Base-by-base conservation (phyloP, 176 grass and related monocot species). In the Tuctoria greenei region DNA sequence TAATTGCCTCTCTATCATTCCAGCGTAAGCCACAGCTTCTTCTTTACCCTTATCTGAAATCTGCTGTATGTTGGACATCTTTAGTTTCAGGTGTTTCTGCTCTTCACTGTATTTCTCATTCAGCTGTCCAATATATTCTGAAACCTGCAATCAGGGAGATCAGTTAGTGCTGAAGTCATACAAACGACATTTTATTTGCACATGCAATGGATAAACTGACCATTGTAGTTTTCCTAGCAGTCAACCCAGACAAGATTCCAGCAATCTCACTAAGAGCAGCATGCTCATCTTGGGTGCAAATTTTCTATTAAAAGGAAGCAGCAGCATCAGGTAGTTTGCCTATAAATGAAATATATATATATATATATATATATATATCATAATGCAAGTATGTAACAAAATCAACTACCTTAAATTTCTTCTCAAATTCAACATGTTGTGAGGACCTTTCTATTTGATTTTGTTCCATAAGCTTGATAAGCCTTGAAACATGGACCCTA, bases 331-430 rank as follows among this genome's bases (percentile, higher is more conserved):
- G 8, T n/a, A 54, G 34, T 55, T 61, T 36, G 15, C 21, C 38
- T 25, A 72, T 56, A 52, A 61, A 70, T 75, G 60, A 66, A 59
- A 17, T 74, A 66, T 76, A 26, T 64, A 37, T n/a, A n/a, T n/a
- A n/a, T n/a, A n/a, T n/a, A n/a, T n/a, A n/a, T n/a, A n/a, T n/a
- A n/a, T n/a, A n/a, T n/a, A n/a, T n/a, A n/a, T n/a, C n/a, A n/a
- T n/a, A n/a, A n/a, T n/a, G n/a, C n/a, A n/a, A n/a, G n/a, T n/a
- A 49, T 52, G 18, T 51, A 63, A 55, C 44, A 71, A 52, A 81
- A 64, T 21, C 20, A 78, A 77, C 51, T 75, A 97, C 93, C 93
- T 90, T 81, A 83, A 93, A 97, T 31, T 83, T 57, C 64, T 83
- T 54, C 76, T 93, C 90, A 84, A 97, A 97, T 47, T 86, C 65